Percentiles rank a stretch among this genome's conserved stretches.
Evolutionary conservation across 1,284 basidiomycete genomes (phyloP).

Genomic region (Moesziomyces globuligerus): DNA sequence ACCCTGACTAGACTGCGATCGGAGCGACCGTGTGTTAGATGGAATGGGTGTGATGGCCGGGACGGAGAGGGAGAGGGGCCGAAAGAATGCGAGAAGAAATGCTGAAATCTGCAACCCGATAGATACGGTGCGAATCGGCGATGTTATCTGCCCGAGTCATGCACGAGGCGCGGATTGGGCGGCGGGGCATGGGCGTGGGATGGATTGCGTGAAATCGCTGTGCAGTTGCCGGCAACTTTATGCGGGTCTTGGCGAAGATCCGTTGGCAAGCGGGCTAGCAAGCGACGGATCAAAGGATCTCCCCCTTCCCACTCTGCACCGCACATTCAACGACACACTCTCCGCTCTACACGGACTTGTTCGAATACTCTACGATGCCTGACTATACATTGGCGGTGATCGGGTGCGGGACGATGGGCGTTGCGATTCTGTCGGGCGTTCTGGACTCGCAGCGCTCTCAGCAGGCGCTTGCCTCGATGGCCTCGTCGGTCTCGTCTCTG

Average conservation of each 20-base stretch:
- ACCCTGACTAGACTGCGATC: no score
- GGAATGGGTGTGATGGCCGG: no score
- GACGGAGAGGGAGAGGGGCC: no score
- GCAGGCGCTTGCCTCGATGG: conserved; percentile 25
- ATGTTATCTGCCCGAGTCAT: conserved; percentile 22
- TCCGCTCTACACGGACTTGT: no score
- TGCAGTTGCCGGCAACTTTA: background rate
- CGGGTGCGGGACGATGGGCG: conserved; percentile 94
- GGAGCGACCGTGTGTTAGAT: no score
- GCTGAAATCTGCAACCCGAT: no score
- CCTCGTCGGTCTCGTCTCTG: conserved; percentile 33
- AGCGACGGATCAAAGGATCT: no score
- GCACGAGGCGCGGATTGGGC: conserved; percentile 1
- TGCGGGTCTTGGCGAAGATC: background rate
- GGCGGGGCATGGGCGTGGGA: no score
- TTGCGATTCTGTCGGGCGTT: conserved; percentile 92
- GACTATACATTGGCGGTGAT: conserved; percentile 63
- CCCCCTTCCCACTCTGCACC: background rate
- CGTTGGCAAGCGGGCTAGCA: background rate
- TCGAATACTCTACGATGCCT: no score
- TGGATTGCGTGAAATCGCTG: background rate
- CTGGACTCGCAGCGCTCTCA: conserved; percentile 69
- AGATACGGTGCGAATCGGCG: conserved; percentile 5
- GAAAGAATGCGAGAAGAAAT: background rate
- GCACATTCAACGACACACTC: background rate